A percentile compares a stretch with the other conserved stretches of the same genome.
phyloP scores from a whole-genome alignment of 2,329 filamentous ascomycete genomes.

The Colletotrichum spaethianum region DNA sequence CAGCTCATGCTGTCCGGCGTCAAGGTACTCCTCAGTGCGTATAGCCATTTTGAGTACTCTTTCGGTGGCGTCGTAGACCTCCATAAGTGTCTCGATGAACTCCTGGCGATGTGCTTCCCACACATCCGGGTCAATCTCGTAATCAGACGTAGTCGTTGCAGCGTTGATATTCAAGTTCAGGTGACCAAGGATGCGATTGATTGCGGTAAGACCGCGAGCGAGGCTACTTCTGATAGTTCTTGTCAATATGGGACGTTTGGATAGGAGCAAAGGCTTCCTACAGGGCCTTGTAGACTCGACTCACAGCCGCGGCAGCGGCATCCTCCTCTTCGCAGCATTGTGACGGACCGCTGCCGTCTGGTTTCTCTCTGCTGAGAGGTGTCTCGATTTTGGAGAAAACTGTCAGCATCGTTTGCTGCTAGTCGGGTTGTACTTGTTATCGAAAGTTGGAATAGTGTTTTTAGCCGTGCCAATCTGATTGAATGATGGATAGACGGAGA shows the following conservation, averaged over 20 bases:
- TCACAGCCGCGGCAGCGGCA: not conserved
- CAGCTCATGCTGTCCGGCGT: not conserved
- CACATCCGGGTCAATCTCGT: not conserved
- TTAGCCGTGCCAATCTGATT: not conserved
- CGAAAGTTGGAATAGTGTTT: too few species aligned
- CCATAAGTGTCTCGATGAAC: not conserved
- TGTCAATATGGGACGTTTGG: not conserved
- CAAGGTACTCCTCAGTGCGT: not conserved
- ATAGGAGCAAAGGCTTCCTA: not conserved
- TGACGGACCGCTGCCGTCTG: slow-evolving; percentile 1
- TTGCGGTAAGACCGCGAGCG: not conserved
- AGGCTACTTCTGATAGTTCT: not conserved
- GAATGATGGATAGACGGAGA: too few species aligned
- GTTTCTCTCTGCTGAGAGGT: not conserved
- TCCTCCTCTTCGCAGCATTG: not conserved
- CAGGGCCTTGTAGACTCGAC: not conserved
- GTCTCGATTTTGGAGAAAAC: not conserved
- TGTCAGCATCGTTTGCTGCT: not conserved
- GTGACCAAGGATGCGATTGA: not conserved
- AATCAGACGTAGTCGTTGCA: not conserved
- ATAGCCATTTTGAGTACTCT: not conserved
- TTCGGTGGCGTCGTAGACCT: not conserved
- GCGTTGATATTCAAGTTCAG: not conserved
- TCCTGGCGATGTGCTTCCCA: not conserved
- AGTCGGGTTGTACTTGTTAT: rapidly evolving